Percentiles rank a stretch among this genome's conserved stretches.
Evolutionary conservation across 2,329 filamentous ascomycete species (phyloP).

Genomic region (Epichloe sp.): DNA sequence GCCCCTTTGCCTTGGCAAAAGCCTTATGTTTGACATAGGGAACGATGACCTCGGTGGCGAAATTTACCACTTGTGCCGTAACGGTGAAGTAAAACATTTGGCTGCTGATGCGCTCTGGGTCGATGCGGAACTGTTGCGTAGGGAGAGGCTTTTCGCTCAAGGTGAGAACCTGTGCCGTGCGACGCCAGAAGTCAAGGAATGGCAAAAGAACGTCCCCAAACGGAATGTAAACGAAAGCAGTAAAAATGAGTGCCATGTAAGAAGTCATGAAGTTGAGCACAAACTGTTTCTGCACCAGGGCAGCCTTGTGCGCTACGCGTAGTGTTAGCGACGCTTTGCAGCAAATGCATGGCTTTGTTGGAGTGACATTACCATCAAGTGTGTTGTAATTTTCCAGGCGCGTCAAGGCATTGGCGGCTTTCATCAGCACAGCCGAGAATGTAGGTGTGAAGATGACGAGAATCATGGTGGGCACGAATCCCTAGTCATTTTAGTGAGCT

Average conservation of each 20-base stretch:
- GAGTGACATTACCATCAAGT: conserved; percentile 40
- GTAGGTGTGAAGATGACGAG: conserved; percentile 73
- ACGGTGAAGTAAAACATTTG: conserved; percentile 96
- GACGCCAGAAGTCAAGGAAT: conserved; percentile 69
- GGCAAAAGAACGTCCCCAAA: conserved; percentile 77
- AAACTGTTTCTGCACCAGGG: conserved; percentile 85
- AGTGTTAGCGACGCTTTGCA: conserved; percentile 5
- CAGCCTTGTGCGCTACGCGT: conserved; percentile 55
- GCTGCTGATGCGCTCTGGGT: conserved; percentile 68
- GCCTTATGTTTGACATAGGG: conserved; percentile 73
- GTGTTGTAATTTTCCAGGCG: conserved; percentile 89
- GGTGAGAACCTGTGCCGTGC: conserved; percentile 61
- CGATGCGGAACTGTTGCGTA: conserved; percentile 60
- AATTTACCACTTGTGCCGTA: conserved; percentile 81
- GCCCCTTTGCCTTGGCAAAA: conserved; percentile 66
- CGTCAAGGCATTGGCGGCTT: conserved; percentile 63
- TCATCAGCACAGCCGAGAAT: conserved; percentile 61
- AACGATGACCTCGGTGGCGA: conserved; percentile 71
- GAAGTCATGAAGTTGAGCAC: conserved; percentile 95
- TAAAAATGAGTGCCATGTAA: conserved; percentile 83
- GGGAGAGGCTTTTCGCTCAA: conserved; percentile 60
- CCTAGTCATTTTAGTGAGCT: conserved; percentile 28
- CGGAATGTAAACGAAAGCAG: conserved; percentile 86
- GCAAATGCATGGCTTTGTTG: neutral
- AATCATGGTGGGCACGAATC: conserved; percentile 78